Evolutionary conservation across 441 rosid species (phyloP).

Genomic region (Manihot esculenta): DNA sequence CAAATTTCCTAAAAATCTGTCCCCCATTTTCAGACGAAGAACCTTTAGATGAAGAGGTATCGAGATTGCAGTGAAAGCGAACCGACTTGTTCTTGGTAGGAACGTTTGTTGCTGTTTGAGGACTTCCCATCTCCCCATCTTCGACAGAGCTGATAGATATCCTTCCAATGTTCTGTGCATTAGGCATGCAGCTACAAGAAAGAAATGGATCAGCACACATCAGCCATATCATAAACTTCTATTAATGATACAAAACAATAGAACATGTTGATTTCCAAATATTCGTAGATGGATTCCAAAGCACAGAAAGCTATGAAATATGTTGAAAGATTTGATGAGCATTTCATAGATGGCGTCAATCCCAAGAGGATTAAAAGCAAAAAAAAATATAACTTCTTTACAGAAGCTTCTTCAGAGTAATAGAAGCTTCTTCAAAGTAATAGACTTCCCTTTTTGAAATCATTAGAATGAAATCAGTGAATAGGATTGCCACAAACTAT

Average conservation of each 20-base stretch:
- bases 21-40: conserved; percentile 41
- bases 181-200: conserved; percentile 48
- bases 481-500: neutral
- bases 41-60: conserved; percentile 38
- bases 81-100: conserved; percentile 61
- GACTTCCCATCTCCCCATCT: conserved; percentile 36
- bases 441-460: neutral
- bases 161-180: conserved; percentile 34
- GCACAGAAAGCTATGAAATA: neutral
- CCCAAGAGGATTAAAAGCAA: neutral
- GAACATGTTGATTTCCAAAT: neutral
- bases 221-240: neutral
- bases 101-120: conserved; percentile 31
- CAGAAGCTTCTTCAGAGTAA: conserved; percentile 2
- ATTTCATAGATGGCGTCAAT: neutral
- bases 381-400: neutral
- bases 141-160: conserved; percentile 38
- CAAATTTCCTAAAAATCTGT: conserved; percentile 34
- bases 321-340: neutral
- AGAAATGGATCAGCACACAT: conserved; percentile 16
- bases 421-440: neutral
- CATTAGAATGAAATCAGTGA: neutral
- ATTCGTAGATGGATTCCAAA: neutral
- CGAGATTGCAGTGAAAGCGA: conserved; percentile 64
- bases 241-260: neutral